Conservation (phyloP, 2,329 filamentous ascomycete genomes). For the Zopfia rhizophila region DNA sequence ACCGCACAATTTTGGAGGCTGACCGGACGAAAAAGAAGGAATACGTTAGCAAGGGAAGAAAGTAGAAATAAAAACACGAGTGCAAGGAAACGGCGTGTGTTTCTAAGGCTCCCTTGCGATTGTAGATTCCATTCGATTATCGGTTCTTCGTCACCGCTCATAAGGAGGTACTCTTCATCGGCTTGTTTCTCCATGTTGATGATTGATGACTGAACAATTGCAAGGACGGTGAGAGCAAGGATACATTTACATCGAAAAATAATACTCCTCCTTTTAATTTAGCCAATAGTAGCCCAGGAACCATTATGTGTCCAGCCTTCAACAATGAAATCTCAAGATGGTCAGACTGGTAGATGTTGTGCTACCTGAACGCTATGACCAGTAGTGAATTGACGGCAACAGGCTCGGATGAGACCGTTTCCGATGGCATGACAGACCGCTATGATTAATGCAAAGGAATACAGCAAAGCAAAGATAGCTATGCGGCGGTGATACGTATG, state of each 20-base stretch:
- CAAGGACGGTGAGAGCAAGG: no score
- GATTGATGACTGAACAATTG: no score
- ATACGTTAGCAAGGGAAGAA: constrained; percentile 41
- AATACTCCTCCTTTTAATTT: no score
- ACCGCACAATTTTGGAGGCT: constrained; percentile 25
- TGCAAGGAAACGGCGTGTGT: constrained; percentile 36
- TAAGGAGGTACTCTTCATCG: constrained; percentile 36
- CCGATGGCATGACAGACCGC: constrained; percentile 4
- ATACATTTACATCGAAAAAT: no score
- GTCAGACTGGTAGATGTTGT: no score
- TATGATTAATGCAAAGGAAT: constrained; percentile 31
- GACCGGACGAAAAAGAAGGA: constrained; percentile 40
- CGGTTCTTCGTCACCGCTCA: constrained; percentile 38
- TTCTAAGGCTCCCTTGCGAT: constrained; percentile 38
- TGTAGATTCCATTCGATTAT: constrained; percentile 37
- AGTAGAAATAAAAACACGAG: constrained; percentile 41
- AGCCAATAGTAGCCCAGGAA: no score
- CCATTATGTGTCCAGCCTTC: no score
- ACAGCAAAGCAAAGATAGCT: constrained; percentile 28
- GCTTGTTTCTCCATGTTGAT: constrained; percentile 33
- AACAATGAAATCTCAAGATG: no score
- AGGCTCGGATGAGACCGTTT: constrained; percentile 2
- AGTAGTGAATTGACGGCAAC: constrained; percentile 32
- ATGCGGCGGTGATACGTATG: constrained; percentile 35
- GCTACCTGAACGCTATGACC: no score